A percentile compares a stretch with the other conserved stretches of the same genome.
These are phyloP conservation scores for Clonostachys rhizophaga DNA, from an alignment of 2,329 filamentous ascomycete species.

Conservation along the genomic window DNA sequence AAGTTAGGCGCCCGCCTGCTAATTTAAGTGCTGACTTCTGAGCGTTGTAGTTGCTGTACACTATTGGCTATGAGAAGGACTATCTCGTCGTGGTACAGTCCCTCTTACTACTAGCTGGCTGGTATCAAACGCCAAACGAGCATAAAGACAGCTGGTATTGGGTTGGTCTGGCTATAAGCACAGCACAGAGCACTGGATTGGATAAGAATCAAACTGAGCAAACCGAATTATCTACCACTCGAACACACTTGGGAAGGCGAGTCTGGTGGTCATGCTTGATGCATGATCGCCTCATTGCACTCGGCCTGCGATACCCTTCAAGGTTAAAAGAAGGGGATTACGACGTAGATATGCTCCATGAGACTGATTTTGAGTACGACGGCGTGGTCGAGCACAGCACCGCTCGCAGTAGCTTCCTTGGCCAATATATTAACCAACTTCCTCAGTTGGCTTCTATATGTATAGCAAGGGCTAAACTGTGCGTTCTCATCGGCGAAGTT, in stretches of 20 bases:
- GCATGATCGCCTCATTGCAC: slow-evolving; percentile 84
- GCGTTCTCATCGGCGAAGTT: too few relatives aligned
- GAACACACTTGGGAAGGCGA: slow-evolving; percentile 84
- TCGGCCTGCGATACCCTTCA: slow-evolving; percentile 90
- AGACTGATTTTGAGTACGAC: slow-evolving; percentile 76
- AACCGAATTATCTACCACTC: slow-evolving; percentile 67
- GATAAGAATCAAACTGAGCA: slow-evolving; percentile 73
- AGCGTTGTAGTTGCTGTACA: slow-evolving; percentile 69
- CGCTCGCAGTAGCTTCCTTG: too few relatives aligned
- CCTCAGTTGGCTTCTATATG: too few relatives aligned
- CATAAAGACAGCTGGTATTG: slow-evolving; percentile 99
- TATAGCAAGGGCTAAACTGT: too few relatives aligned
- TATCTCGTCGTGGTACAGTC: slow-evolving; percentile 85
- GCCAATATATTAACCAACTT: too few relatives aligned
- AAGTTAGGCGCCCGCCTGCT: slow-evolving; percentile 10
- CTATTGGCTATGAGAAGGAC: slow-evolving; percentile 92
- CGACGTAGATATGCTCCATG: slow-evolving; percentile 83
- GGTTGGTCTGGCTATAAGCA: slow-evolving; percentile 95
- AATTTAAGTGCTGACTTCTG: slow-evolving; percentile 11
- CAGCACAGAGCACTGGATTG: slow-evolving; percentile 88
- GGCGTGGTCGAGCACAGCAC: too few relatives aligned
- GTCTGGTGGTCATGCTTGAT: slow-evolving; percentile 99
- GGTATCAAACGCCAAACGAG: slow-evolving; percentile 87
- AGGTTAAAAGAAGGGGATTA: slow-evolving; percentile 91
- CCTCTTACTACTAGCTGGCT: slow-evolving; percentile 89